Conservation (phyloP, 2,329 filamentous ascomycete species). For the Aspergillus neotritici region DNA sequence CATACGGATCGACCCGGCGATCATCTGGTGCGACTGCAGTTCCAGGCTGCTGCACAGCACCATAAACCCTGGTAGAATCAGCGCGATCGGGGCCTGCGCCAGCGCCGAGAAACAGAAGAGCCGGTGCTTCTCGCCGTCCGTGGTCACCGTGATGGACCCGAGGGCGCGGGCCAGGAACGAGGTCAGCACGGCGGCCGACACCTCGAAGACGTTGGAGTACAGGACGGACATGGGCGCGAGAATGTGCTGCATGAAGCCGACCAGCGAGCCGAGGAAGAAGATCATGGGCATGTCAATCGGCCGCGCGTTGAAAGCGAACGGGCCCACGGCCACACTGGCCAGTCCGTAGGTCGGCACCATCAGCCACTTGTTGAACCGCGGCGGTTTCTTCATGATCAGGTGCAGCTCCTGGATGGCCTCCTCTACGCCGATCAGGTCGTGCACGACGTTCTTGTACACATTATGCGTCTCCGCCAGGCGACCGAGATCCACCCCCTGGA, state of each 20-base stretch:
- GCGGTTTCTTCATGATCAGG: slow-evolving; percentile 51
- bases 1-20: slow-evolving; percentile 63
- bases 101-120: slow-evolving; percentile 65
- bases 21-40: slow-evolving; percentile 59
- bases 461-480: slow-evolving; percentile 39
- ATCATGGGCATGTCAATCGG: slow-evolving; percentile 71
- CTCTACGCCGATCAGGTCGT: slow-evolving; percentile 39
- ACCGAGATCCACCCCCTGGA: slow-evolving; percentile 38
- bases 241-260: slow-evolving; percentile 68
- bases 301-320: slow-evolving; percentile 70
- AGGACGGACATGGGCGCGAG: slow-evolving; percentile 69
- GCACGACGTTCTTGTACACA: slow-evolving; percentile 42
- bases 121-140: slow-evolving; percentile 14
- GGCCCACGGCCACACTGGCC: slow-evolving; percentile 67
- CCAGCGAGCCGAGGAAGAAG: slow-evolving; percentile 66
- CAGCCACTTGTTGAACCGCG: slow-evolving; percentile 49
- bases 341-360: slow-evolving; percentile 65
- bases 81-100: slow-evolving; percentile 62
- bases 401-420: slow-evolving; percentile 37
- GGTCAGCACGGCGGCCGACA: slow-evolving; percentile 57
- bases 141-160: slow-evolving; percentile 52
- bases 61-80: slow-evolving; percentile 62
- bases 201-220: slow-evolving; percentile 58
- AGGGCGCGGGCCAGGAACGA: slow-evolving; percentile 63
- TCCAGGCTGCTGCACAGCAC: slow-evolving; percentile 56